Percentiles rank a stretch among this genome's conserved stretches.
These are phyloP conservation scores for Aspergillus candidus DNA, from an alignment of 2,329 filamentous ascomycete species.

Conservation along the genomic window DNA sequence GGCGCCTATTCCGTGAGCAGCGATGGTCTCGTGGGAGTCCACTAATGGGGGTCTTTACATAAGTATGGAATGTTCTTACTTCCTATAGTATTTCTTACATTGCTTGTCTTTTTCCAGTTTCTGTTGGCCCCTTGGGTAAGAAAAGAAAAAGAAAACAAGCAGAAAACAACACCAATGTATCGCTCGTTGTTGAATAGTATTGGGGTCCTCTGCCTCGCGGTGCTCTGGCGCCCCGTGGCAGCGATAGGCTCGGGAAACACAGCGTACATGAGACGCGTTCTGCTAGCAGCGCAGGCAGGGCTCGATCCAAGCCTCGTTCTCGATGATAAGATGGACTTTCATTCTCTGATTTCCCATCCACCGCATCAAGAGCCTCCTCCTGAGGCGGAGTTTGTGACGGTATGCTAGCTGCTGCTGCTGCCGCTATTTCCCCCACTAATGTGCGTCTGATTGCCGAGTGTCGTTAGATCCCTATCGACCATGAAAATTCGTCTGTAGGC, in stretches of 20 bases:
- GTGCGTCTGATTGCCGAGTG: not conserved
- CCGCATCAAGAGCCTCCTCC: not conserved
- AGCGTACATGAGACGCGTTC: constrained; percentile 12
- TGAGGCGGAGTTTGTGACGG: constrained; percentile 13
- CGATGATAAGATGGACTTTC: constrained; percentile 10
- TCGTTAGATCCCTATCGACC: constrained; percentile 28
- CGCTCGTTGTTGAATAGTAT: no score
- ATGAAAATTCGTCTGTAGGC: constrained; percentile 31
- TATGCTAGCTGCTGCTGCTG: not conserved
- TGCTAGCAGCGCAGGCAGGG: constrained; percentile 16
- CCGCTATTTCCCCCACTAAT: not conserved
- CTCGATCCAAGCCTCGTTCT: constrained; percentile 14
- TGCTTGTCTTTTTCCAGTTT: no score
- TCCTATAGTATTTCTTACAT: no score
- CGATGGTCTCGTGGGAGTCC: no score
- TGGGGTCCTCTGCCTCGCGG: not conserved
- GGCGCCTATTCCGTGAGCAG: no score
- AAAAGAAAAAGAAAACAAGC: no score
- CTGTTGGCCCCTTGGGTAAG: no score
- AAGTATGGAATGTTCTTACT: no score
- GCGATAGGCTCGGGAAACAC: constrained; percentile 12
- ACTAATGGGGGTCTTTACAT: no score
- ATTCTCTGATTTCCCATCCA: constrained; percentile 2
- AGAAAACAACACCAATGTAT: not conserved
- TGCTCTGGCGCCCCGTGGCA: constrained; percentile 9